Evolutionary conservation across 345 rosid genomes (phyloP), one percentile per base, ranked within the genome.

Genomic region (Moringa oleifera): DNA sequence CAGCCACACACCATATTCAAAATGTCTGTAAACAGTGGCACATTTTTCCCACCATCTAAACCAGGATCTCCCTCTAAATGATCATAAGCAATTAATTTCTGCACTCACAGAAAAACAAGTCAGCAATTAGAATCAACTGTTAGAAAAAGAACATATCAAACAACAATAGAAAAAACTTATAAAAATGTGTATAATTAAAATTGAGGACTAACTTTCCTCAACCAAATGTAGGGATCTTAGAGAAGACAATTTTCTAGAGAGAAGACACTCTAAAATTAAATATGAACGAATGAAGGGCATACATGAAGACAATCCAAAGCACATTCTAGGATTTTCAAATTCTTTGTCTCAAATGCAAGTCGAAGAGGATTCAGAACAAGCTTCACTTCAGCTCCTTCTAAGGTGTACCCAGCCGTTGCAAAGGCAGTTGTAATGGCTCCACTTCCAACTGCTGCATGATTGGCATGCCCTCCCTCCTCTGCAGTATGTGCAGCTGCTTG

Each of bases 221-320:
- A 41, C 17, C 16, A 41, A 41, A 41, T 41, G 12, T 41, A 68
- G 18, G 60, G 56, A 64, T 51, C 71, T 52, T 15, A 28, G 0
- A 45, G 7, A 28, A 56, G 51, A 28, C 23, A 24, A 62, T 22
- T 41, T 18, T 45, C 55, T 15, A 28, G 56, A 55, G 16, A 45
- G 25, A 20, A 53, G 11, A 47, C 37, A 33, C 19, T 52, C 6
- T 33, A 64, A 15, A 65, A 58, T 37, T 36, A 37, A 20, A 57
- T 25, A 67, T 45, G 36, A 57, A 19, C 4, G 49, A 68, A 20
- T 33, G 16, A 45, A 60, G 63, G 28, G 58, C 93, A 50, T 87
- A 91, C 99, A 84, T 91, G 97, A 75, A 90, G 95, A 78, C 97
- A 94, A 79, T 94, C 99, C 86, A 94, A 80, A 59, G 99, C 96